phyloP scores from a whole-genome alignment of 306 rosid genomes.

The Dicorynia guianensis region DNA sequence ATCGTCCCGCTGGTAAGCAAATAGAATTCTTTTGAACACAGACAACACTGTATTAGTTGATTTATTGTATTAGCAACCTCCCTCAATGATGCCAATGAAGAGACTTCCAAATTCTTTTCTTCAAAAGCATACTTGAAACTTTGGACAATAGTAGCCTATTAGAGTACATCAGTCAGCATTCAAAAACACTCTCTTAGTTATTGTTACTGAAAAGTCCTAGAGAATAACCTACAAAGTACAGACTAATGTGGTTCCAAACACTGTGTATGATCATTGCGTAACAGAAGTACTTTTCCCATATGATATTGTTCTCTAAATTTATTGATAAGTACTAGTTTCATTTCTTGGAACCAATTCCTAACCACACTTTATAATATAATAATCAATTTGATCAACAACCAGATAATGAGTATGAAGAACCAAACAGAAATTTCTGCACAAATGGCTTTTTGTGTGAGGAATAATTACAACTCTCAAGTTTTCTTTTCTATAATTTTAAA shows the following conservation, averaged over 20 bases:
- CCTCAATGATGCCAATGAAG: neutral
- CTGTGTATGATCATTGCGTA: too few species aligned
- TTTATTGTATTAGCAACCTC: constrained; percentile 13
- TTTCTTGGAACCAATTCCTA: neutral
- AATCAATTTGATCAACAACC: neutral
- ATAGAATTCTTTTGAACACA: neutral
- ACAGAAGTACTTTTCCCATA: too few species aligned
- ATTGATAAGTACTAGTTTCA: too few species aligned
- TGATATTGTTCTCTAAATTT: too few species aligned
- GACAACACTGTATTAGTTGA: neutral
- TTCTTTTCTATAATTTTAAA: neutral
- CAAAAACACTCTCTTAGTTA: neutral
- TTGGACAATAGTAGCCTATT: neutral
- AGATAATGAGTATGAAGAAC: neutral
- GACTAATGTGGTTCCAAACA: too few species aligned
- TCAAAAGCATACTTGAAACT: constrained; percentile 15
- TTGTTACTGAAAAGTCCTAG: too few species aligned
- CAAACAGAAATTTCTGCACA: neutral
- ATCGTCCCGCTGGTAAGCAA: constrained; percentile 59
- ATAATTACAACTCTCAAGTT: neutral
- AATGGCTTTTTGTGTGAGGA: neutral
- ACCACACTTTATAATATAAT: neutral
- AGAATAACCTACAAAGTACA: too few species aligned
- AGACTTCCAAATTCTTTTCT: constrained; percentile 1
- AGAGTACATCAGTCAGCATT: neutral